Evolutionary conservation across 2,329 filamentous ascomycete species (phyloP), one percentile per base, ranked within the genome.

Genomic region (Colletotrichum scovillei): DNA sequence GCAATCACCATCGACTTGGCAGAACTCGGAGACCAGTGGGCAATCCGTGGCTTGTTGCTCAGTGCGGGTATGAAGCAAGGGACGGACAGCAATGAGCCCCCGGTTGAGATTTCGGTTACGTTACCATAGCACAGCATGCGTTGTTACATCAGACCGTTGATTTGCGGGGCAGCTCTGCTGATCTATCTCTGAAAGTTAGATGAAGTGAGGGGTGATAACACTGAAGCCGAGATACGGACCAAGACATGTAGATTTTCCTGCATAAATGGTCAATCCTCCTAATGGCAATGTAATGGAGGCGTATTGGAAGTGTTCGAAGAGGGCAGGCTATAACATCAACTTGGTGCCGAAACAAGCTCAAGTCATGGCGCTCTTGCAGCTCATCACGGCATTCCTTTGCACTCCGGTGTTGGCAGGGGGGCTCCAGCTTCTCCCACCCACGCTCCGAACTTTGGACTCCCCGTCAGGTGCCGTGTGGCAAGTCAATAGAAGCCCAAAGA

Each of bases 401-500:
- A 30, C 53, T 24, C 53, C 69, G 1, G 52, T 53, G 8, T 24
- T 72, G 7, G 55, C 65, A 11, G 57, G 52, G 65, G 66, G 52
- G 2, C 30, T 72, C 14, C 69, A 72, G 19, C 59, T 72, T 16
- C 59, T 72, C 16, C 69, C 66, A 14, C 69, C 69, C 24, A 22
- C 59, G 2, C 58, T 72, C 14, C 38, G 28, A 35, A 53, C 42
- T 1, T 55, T 16, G 14, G 7, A 11, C 8, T 8, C 38, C n/a
- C 22, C 3, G 0, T 6, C 19, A 0, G 57, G 28, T 28, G 14
- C 53, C 2, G 52, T 46, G 5, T 72, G 69, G 69, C 42, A 53
- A 1, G n/a, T 58, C 4, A 42, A 42, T 2, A 59, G 53, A 0
- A 53, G 58, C 46, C 35, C 68, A 0, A 75, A 73, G 56, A 82